phyloP scores from a whole-genome alignment of 2,329 filamentous ascomycete species.

The Colletotrichum orbiculare region DNA sequence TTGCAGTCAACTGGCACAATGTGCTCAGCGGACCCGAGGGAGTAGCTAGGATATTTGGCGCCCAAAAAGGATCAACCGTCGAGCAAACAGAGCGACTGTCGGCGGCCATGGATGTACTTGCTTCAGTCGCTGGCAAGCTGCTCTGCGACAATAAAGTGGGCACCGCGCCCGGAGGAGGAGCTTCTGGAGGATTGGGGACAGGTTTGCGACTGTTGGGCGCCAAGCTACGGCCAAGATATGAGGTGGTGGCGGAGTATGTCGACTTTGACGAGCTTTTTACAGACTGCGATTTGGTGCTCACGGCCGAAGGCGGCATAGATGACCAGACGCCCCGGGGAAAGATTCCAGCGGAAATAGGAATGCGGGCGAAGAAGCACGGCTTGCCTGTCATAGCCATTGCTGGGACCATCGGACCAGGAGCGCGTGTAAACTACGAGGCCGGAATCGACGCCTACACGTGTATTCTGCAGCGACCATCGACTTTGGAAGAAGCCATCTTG shows the following conservation, averaged over 20 bases:
- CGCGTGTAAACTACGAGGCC: constrained; percentile 47
- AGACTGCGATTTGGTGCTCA: constrained; percentile 61
- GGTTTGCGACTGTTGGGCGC: constrained; percentile 61
- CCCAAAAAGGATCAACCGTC: constrained; percentile 61
- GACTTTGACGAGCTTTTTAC: constrained; percentile 57
- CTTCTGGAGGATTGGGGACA: constrained; percentile 63
- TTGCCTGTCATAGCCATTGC: constrained; percentile 56
- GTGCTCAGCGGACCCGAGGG: constrained; percentile 60
- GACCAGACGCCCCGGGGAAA: constrained; percentile 63
- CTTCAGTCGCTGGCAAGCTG: constrained; percentile 46
- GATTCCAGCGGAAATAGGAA: constrained; percentile 63
- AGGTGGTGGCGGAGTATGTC: constrained; percentile 63
- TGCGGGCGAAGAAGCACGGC: constrained; percentile 55
- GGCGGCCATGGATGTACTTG: constrained; percentile 54
- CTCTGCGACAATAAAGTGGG: constrained; percentile 50
- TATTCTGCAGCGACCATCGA: constrained; percentile 46
- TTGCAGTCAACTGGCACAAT: constrained; percentile 63
- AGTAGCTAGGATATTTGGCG: constrained; percentile 61
- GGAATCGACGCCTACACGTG: constrained; percentile 49
- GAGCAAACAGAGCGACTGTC: constrained; percentile 55
- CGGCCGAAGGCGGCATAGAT: constrained; percentile 64
- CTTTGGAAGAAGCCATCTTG: constrained; percentile 44
- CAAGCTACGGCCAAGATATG: constrained; percentile 57
- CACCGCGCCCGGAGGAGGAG: constrained; percentile 57
- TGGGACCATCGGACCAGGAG: constrained; percentile 49